Conservation (phyloP, 495 filamentous ascomycete species). For the Bacidia gigantensis region DNA sequence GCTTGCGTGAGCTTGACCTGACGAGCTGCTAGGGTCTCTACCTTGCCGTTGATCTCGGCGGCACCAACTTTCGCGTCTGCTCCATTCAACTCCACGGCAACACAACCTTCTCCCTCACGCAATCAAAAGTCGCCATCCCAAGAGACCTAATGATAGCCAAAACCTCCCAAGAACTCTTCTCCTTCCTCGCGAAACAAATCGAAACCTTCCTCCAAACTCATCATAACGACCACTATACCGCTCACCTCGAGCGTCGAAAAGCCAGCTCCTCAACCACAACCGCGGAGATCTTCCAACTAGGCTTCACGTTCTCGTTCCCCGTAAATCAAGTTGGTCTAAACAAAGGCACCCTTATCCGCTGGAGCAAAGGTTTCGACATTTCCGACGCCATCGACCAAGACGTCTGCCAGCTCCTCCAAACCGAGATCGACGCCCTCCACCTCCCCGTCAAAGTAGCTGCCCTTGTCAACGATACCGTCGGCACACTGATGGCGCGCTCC, state of each 20-base stretch:
- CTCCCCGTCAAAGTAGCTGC: slow-evolving; percentile 88
- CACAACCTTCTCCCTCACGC: slow-evolving; percentile 79
- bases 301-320: slow-evolving; percentile 96
- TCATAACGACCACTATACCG: slow-evolving; percentile 78
- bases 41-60: slow-evolving; percentile 89
- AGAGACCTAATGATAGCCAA: slow-evolving; percentile 80
- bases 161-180: slow-evolving; percentile 75
- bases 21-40: slow-evolving; percentile 57
- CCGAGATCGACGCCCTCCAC: slow-evolving; percentile 74
- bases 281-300: slow-evolving; percentile 72
- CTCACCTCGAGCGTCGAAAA: slow-evolving; percentile 45
- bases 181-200: slow-evolving; percentile 86
- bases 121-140: slow-evolving; percentile 84
- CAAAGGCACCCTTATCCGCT: slow-evolving; percentile 79
- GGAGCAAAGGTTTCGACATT: slow-evolving; percentile 98
- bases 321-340: slow-evolving; percentile 91
- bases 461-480: slow-evolving; percentile 93
- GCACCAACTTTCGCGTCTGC: slow-evolving; percentile 97
- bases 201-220: slow-evolving; percentile 73
- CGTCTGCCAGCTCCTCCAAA: slow-evolving; percentile 78
- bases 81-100: slow-evolving; percentile 85
- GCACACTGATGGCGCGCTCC: slow-evolving; percentile 92
- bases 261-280: slow-evolving; percentile 40
- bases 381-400: slow-evolving; percentile 84
- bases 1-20: not conserved